Base-by-base conservation (phyloP, 495 filamentous ascomycete genomes). In the Delitschia confertaspora region DNA sequence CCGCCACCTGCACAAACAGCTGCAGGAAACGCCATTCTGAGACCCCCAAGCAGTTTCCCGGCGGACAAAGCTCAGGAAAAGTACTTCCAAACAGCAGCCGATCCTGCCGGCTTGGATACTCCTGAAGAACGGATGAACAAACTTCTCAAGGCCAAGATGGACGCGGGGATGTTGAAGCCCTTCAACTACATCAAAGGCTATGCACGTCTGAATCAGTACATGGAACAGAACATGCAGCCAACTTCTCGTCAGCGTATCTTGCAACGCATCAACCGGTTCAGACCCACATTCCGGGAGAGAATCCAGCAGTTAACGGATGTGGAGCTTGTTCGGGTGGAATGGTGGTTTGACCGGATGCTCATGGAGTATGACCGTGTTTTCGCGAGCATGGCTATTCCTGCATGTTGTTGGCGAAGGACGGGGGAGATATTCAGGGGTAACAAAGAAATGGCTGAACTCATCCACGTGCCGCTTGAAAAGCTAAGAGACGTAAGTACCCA, bases 141-240 rank as follows among this genome's bases (percentile, higher is more conserved):
- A 53, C 80, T 98, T 1, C 75, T 98, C 40, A 82, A 83, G 61
- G 91, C 93, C 33, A 98, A 98, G 60, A 87, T 89, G 57, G 87
- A 95, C 55, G 91, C 91, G 2, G 91, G 91, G 3, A 70, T 98
- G 51, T 68, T 98, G 49, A 88, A 88, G 58, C 91, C 91, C 6
- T 98, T 96, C 71, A 95, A 95, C 62, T 96, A 98, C 63, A 82
- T 95, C 49, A 93, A 93, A 55, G 91, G 93, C 8, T 98, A 96
- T 56, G 83, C 86, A 6, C 72, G 87, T 14, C 67, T 98, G 24
- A 82, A 86, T 37, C 74, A 75, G 44, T 96, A 95, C 59, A 91
- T 98, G 77, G 85, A 93, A 48, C 75, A 75, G 46, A 76, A 96
- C 58, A 80, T 95, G 63, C 75, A 82, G 42, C 75, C 78, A 36